Percentiles rank a stretch among this genome's conserved stretches.
phyloP scores from a whole-genome alignment of 805 yeast genomes.

The Suhomyces kilbournensis region DNA sequence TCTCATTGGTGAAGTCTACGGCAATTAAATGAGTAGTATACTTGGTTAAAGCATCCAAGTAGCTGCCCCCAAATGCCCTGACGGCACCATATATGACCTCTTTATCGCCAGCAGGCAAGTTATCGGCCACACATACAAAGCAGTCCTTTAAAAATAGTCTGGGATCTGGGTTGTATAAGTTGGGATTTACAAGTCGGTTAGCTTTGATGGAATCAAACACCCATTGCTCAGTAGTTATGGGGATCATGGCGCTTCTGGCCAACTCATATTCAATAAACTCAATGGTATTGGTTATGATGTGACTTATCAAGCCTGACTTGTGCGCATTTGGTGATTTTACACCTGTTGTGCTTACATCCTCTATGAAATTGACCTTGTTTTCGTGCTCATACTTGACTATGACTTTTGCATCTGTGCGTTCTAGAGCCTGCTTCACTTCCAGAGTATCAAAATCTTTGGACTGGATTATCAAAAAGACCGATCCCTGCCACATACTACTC shows the following conservation, averaged over 20 bases:
- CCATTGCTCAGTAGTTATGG: constrained; percentile 66
- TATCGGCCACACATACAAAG: constrained; percentile 58
- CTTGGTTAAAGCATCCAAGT: constrained; percentile 56
- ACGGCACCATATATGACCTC: constrained; percentile 70
- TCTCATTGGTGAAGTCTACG: constrained; percentile 49
- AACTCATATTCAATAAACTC: constrained; percentile 51
- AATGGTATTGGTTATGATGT: constrained; percentile 50
- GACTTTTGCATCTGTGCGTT: constrained; percentile 20
- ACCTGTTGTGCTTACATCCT: neutral
- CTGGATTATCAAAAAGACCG: constrained; percentile 18
- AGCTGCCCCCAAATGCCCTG: constrained; percentile 74
- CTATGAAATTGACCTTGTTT: constrained; percentile 17
- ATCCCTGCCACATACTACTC: constrained; percentile 17
- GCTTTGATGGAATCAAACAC: constrained; percentile 44
- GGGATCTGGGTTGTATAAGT: constrained; percentile 72
- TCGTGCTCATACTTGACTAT: constrained; percentile 17
- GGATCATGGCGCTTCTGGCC: constrained; percentile 54
- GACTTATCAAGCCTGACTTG: constrained; percentile 26
- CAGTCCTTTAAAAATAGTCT: constrained; percentile 59
- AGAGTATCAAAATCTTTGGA: constrained; percentile 14
- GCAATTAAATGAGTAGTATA: constrained; percentile 80
- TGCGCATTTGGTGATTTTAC: neutral
- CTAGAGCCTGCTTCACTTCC: constrained; percentile 12
- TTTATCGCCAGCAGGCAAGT: constrained; percentile 54
- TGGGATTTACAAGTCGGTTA: constrained; percentile 45